Evolutionary conservation across 2,329 filamentous ascomycete genomes (phyloP), one percentile per base, ranked within the genome.

Genomic region (Hypomyces rosellus): DNA sequence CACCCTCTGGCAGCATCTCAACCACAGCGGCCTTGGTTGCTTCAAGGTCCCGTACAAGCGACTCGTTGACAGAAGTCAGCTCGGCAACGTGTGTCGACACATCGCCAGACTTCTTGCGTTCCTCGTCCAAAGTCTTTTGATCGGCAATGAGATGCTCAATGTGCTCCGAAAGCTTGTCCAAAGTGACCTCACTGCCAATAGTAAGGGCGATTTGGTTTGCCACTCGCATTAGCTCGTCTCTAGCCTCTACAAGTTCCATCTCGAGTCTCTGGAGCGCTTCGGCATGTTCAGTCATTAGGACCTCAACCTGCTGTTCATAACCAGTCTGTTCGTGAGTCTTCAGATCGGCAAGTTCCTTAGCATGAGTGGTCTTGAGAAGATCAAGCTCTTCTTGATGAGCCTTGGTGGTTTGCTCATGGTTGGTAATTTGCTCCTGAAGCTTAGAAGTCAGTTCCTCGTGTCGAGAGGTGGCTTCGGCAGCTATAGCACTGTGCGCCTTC

Each of bases 131-230:
- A 20, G 81, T 76, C 58, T 82, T 78, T 60, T 86, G 79, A 53
- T 81, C 74, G 1, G 74, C 72, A 39, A 79, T 67, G 20, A 86
- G 71, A 25, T 77, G 71, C 8, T 76, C 70, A 54, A 86, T 83
- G 46, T 80, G 76, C 51, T 84, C 78, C 4, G 79, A 76, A 15
- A 91, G 72, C 66, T 84, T 81, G 51, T 85, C 82, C n/a, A 85
- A 74, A 61, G 82, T 84, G 41, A 84, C 79, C 18, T 86, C 78
- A 13, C 86, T 61, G 13, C 83, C 73, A 54, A 84, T 67, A 40
- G 82, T 74, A 64, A 75, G 72, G 50, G 82, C 73, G 46, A 89
- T 80, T 58, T 83, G 80, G 2, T 76, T 76, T 15, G 85, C 81
- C 40, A 86, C 74, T 61, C 80, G 82, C 61, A 77, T 76, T 40